Base-by-base conservation (phyloP, 768 basidiomycete species). In the Suillus cothurnatus region DNA sequence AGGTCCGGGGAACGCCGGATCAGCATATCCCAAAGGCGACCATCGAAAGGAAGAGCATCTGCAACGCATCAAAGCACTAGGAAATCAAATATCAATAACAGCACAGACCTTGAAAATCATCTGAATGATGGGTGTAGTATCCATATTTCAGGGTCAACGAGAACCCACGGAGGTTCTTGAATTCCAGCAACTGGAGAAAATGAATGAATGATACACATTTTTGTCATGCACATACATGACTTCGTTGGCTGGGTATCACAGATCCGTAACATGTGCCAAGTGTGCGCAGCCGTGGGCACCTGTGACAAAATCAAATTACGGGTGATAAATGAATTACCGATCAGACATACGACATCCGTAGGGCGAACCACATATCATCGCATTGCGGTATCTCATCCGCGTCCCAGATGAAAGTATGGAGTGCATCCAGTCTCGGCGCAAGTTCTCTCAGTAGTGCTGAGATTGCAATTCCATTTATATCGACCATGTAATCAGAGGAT, bases 351-450 rank as follows among this genome's bases (percentile, higher is more conserved):
- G 85, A 86, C 61, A 85, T 76, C 43, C 89, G 85, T 69, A 93
- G 78, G 52, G 88, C 85, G 66, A 89, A 84, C 91, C 91, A 93
- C 88, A 93, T 89, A 67, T 89, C 87, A 65, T 92, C 91, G 39
- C 82, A 84, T 19, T 88, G 85, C 39, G 87, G 79, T 9, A 79
- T 75, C 72, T 90, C 88, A 15, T 90, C 89, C 4, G 85, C 88
- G 66, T 88, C 88, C 91, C 91, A 93, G 41, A 84, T 76, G 70
- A 93, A 93, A 15, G 80, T 85, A 34, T 80, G 77, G 47, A 93
- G 81, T 23, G 88, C 88, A 56, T 92, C 91, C 50, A 93, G 75
- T 47, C 83, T 79, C 7, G 76, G 76, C 9, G 87, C 88, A 11
- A 84, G 78, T 26, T 79, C 71, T 26, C 82, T 75, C 34, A 91